Evolutionary conservation across 768 basidiomycete species (phyloP).

Genomic region (Trametes maxima): DNA sequence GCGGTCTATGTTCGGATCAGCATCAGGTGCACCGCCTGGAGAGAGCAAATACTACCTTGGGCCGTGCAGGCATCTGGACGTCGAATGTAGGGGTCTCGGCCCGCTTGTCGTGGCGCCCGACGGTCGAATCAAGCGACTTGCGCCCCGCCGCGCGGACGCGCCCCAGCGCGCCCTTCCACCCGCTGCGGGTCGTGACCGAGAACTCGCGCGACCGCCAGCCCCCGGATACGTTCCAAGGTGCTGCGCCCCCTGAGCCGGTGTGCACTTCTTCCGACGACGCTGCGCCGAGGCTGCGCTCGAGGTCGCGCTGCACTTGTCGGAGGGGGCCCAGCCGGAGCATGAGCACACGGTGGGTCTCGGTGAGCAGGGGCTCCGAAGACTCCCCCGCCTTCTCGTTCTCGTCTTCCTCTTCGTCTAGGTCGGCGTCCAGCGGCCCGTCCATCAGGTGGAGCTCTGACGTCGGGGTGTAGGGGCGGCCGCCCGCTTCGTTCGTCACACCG

Average conservation of each 20-base stretch:
- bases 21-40: background rate
- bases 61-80: background rate
- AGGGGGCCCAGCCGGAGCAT: slow-evolving; percentile 59
- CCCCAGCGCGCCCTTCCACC: slow-evolving; percentile 32
- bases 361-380: slow-evolving; percentile 37
- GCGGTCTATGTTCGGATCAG: background rate
- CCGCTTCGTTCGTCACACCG: background rate
- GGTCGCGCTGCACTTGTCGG: slow-evolving; percentile 53
- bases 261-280: slow-evolving; percentile 47
- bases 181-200: slow-evolving; percentile 28
- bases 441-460: background rate
- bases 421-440: slow-evolving; percentile 10
- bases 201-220: slow-evolving; percentile 28
- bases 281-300: slow-evolving; percentile 61
- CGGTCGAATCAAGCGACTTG: slow-evolving; percentile 12
- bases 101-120: slow-evolving; percentile 12
- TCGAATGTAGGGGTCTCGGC: slow-evolving; percentile 4
- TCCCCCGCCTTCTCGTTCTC: background rate
- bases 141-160: slow-evolving; percentile 20
- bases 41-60: background rate
- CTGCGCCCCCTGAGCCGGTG: slow-evolving; percentile 4
- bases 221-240: slow-evolving; percentile 19
- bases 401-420: slow-evolving; percentile 16
- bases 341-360: slow-evolving; percentile 60
- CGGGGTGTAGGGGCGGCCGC: background rate